These are phyloP conservation scores for Ruellia speciosa DNA, from an alignment of 305 asterid species.

Conservation along the genomic window DNA sequence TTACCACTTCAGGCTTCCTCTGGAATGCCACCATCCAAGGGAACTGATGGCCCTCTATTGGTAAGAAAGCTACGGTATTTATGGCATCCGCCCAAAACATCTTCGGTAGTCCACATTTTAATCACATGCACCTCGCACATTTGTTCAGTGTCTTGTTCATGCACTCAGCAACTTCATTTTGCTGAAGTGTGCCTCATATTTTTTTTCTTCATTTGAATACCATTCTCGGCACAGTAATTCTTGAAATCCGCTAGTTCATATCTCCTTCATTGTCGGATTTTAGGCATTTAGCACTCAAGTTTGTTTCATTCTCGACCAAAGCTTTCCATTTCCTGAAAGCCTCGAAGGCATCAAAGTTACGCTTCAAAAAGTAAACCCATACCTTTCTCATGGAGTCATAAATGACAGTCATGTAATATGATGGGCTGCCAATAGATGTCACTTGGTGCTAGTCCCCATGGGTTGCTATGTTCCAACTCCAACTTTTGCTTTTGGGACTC, in stretches of 20 bases:
- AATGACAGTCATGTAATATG: too few relatives aligned
- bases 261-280: too few relatives aligned
- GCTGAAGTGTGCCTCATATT: neutral
- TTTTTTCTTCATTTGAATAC: neutral
- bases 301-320: neutral
- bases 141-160: neutral
- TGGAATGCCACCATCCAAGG: neutral
- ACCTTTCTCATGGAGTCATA: neutral
- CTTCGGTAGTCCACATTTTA: neutral
- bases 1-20: neutral
- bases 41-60: neutral
- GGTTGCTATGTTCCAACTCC: neutral
- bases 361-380: neutral
- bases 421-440: too few relatives aligned
- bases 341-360: neutral
- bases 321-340: neutral
- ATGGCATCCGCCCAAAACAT: neutral
- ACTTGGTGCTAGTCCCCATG: too few relatives aligned
- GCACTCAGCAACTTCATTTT: neutral
- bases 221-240: too few relatives aligned
- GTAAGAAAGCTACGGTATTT: neutral
- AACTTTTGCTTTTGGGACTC: neutral
- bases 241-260: too few relatives aligned
- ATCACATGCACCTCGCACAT: neutral
- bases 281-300: neutral